Evolutionary conservation across 139 green algal genomes (phyloP).

Genomic region (Desmodesmus armatus): DNA sequence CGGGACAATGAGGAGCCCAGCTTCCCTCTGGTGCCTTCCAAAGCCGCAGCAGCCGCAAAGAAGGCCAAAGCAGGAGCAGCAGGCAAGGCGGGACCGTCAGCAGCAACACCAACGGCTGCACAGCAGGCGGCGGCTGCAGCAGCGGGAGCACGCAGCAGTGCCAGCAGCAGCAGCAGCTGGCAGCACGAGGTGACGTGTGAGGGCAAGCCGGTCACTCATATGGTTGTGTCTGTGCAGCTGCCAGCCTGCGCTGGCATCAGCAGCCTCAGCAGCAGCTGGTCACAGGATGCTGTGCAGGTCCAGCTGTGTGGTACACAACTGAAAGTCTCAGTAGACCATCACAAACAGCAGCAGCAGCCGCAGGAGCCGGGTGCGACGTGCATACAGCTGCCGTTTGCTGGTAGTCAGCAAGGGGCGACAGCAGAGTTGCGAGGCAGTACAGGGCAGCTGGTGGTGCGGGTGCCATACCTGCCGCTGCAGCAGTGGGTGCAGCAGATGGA

Average conservation of each 20-base stretch:
- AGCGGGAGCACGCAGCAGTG: background rate
- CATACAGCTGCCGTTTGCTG: constrained; percentile 56
- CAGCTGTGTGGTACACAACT: constrained; percentile 47
- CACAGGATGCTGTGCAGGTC: background rate
- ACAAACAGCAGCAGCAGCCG: background rate
- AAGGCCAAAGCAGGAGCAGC: constrained; percentile 25
- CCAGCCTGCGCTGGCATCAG: background rate
- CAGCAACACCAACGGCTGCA: background rate
- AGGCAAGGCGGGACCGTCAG: background rate
- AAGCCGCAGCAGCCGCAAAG: constrained; percentile 33
- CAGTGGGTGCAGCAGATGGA: constrained; percentile 37
- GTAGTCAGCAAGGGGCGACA: background rate
- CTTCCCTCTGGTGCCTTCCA: constrained; percentile 58
- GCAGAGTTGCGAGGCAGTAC: background rate
- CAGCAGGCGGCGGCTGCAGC: background rate
- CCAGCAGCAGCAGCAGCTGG: background rate
- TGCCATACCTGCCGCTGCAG: constrained; percentile 45
- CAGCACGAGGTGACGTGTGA: constrained; percentile 46
- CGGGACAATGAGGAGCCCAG: constrained; percentile 51
- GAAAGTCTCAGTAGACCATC: constrained; percentile 14
- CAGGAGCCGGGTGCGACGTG: constrained; percentile 29
- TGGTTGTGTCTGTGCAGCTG: constrained; percentile 48
- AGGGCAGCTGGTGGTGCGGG: constrained; percentile 31
- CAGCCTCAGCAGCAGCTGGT: background rate
- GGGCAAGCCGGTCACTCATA: constrained; percentile 47